Evolutionary conservation across 2,329 filamentous ascomycete species (phyloP).

Genomic region (Dryadomyces quercivorus): DNA sequence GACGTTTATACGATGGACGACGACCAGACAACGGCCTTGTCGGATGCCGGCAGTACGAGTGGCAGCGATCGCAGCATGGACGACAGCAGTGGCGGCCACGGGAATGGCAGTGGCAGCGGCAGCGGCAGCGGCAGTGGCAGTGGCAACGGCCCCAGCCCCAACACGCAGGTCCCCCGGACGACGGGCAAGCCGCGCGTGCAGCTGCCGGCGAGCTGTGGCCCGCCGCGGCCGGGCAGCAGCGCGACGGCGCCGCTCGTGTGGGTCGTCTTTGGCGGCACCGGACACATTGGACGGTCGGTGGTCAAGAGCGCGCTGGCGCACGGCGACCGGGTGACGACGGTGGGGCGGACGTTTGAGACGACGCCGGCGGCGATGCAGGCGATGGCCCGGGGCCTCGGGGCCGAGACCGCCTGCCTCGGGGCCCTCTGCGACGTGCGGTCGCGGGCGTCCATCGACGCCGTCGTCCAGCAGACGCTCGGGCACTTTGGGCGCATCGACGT

Average conservation of each 20-base stretch:
- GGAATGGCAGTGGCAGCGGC: neutral
- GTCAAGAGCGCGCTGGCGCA: slow-evolving; percentile 71
- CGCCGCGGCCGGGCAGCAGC: slow-evolving; percentile 57
- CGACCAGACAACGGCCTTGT: neutral
- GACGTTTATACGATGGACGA: neutral
- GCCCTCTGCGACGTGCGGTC: slow-evolving; percentile 85
- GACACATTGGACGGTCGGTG: slow-evolving; percentile 86
- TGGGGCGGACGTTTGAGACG: slow-evolving; percentile 73
- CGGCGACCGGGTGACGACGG: slow-evolving; percentile 74
- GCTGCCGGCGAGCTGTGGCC: slow-evolving; percentile 77
- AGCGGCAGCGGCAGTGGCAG: neutral
- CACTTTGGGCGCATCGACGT: slow-evolving; percentile 77
- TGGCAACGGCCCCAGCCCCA: slow-evolving; percentile 12
- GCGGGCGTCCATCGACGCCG: slow-evolving; percentile 60
- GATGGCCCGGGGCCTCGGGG: slow-evolving; percentile 25
- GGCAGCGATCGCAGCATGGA: neutral
- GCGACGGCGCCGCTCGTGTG: slow-evolving; percentile 69
- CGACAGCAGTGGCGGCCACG: neutral
- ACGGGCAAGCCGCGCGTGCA: slow-evolving; percentile 31
- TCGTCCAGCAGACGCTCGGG: slow-evolving; percentile 56
- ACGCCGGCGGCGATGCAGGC: slow-evolving; percentile 58
- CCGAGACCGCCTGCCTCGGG: slow-evolving; percentile 47
- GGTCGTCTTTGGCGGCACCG: slow-evolving; percentile 96
- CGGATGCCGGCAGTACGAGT: neutral
- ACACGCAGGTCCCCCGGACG: no score